Evolutionary conservation across 1,284 basidiomycete genomes (phyloP).

Genomic region (Sutorius eximius): DNA sequence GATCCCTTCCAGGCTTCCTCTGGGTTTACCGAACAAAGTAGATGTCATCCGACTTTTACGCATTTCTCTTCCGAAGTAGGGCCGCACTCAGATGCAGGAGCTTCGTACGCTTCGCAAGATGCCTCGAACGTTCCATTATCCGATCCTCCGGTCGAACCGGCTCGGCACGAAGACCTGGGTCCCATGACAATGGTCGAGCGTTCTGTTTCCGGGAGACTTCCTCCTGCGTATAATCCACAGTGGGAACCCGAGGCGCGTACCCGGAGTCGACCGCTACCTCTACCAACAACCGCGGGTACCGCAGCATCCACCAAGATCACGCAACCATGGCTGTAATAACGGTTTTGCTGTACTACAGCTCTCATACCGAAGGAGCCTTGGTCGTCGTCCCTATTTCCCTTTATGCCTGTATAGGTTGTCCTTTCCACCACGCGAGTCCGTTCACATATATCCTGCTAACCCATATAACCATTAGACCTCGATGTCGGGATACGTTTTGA

Average conservation of each 20-base stretch:
- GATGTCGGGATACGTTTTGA: background rate
- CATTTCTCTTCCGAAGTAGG: background rate
- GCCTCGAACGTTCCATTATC: background rate
- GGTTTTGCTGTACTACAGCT: background rate
- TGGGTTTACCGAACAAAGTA: background rate
- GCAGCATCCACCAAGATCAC: background rate
- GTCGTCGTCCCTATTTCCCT: background rate
- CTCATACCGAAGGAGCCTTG: background rate
- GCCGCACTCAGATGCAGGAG: background rate
- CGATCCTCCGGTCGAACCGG: background rate
- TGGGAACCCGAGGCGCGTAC: background rate
- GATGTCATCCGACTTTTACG: background rate
- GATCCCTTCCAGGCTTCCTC: background rate
- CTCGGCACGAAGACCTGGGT: background rate
- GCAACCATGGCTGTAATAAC: background rate
- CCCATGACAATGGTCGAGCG: background rate
- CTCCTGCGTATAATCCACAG: background rate
- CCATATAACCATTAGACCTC: background rate
- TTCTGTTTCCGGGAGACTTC: background rate
- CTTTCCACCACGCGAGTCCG: background rate
- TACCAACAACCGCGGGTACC: background rate
- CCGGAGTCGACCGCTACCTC: background rate
- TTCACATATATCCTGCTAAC: background rate
- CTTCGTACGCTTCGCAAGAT: background rate
- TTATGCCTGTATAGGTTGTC: background rate